Evolutionary conservation across 768 basidiomycete species (phyloP).

Genomic region (Kwoniella europaea): DNA sequence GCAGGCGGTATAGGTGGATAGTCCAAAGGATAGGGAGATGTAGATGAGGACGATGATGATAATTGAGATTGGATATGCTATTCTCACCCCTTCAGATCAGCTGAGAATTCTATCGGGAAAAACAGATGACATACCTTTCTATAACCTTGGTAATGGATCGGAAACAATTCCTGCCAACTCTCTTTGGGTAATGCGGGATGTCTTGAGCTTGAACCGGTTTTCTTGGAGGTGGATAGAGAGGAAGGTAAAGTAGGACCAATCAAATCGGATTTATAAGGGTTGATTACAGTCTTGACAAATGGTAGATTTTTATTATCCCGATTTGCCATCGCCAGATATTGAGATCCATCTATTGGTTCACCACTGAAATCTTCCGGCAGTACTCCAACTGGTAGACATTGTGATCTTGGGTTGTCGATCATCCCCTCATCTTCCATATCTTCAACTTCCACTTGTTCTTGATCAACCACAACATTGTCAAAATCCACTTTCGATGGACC

Average conservation of each 20-base stretch:
- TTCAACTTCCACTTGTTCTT: neutral
- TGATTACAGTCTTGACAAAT: conserved; percentile 30
- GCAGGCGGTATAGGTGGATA: conserved; percentile 32
- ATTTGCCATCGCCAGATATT: conserved; percentile 54
- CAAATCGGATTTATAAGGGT: conserved; percentile 15
- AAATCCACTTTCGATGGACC: neutral
- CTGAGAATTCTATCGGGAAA: neutral
- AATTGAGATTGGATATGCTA: conserved; percentile 31
- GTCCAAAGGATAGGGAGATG: conserved; percentile 23
- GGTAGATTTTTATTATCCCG: conserved; percentile 34
- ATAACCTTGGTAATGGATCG: conserved; percentile 47
- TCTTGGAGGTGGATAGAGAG: too few relatives aligned
- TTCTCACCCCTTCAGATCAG: neutral
- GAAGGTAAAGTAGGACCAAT: neutral
- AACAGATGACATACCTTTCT: conserved; percentile 36
- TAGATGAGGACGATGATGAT: conserved; percentile 29
- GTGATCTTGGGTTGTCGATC: conserved; percentile 29
- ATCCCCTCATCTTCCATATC: neutral
- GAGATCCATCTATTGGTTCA: conserved; percentile 53
- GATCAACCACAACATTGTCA: neutral
- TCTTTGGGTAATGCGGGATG: conserved; percentile 55
- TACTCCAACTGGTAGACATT: conserved; percentile 57
- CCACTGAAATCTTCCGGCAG: conserved; percentile 55
- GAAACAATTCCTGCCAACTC: conserved; percentile 45
- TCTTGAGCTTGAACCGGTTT: conserved; percentile 21